Conservation (phyloP, 768 basidiomycete species). For the Tricholoma bakamatsutake region DNA sequence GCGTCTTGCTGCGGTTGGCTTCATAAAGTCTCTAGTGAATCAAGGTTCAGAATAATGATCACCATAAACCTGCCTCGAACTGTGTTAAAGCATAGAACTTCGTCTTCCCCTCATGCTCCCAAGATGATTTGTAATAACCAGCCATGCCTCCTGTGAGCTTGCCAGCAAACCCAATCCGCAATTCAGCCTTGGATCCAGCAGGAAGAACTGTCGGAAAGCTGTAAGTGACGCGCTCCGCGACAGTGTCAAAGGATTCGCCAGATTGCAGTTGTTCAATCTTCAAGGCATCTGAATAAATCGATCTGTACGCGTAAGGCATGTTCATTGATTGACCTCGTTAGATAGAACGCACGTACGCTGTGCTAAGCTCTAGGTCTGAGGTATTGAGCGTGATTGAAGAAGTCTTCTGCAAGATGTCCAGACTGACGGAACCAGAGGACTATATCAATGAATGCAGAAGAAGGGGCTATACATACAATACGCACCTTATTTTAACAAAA, state of each 20-base stretch:
- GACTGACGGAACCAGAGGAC: slow-evolving; percentile 29
- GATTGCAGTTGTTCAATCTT: slow-evolving; percentile 40
- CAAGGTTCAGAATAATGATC: not conserved
- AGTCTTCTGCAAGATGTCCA: slow-evolving; percentile 60
- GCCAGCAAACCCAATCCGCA: slow-evolving; percentile 67
- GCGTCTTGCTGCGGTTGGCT: slow-evolving; percentile 83
- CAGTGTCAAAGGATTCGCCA: slow-evolving; percentile 48
- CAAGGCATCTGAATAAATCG: slow-evolving; percentile 50
- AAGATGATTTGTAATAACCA: slow-evolving; percentile 75
- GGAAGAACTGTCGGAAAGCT: slow-evolving; percentile 53
- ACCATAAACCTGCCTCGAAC: slow-evolving; percentile 54
- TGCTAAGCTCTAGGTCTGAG: slow-evolving; percentile 49
- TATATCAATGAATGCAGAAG: not conserved
- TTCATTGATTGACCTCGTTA: not conserved
- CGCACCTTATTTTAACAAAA: slow-evolving; percentile 64
- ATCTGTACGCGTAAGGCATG: slow-evolving; percentile 17
- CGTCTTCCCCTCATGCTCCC: slow-evolving; percentile 56
- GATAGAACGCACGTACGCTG: slow-evolving; percentile 32
- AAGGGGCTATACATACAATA: slow-evolving; percentile 2
- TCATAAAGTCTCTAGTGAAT: slow-evolving; percentile 3
- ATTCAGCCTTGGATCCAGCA: slow-evolving; percentile 60
- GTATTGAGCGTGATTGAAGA: slow-evolving; percentile 62
- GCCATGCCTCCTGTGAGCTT: slow-evolving; percentile 67
- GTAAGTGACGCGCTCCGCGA: slow-evolving; percentile 61
- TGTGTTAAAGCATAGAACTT: slow-evolving; percentile 80